Evolutionary conservation across 2,329 filamentous ascomycete species (phyloP).

Genomic region (Fusarium pseudonygamai): DNA sequence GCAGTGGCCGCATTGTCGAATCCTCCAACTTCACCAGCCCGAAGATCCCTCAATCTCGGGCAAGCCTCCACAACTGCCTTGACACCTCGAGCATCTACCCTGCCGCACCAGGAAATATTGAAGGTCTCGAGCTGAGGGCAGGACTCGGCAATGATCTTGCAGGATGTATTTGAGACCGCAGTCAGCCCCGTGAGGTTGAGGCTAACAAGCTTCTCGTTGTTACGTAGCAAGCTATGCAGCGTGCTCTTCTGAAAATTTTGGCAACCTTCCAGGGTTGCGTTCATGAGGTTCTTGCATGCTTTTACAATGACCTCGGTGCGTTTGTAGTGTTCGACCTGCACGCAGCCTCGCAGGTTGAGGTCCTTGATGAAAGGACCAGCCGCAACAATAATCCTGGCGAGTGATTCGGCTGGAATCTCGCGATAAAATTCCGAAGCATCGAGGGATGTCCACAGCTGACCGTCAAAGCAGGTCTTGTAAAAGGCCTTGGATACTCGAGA

Average conservation of each 20-base stretch:
- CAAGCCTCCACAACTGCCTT: slow-evolving; percentile 78
- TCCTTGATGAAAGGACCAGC: slow-evolving; percentile 92
- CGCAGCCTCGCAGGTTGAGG: slow-evolving; percentile 89
- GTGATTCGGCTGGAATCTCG: slow-evolving; percentile 82
- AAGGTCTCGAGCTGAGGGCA: slow-evolving; percentile 85
- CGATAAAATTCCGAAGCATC: slow-evolving; percentile 89
- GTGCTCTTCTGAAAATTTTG: slow-evolving; percentile 82
- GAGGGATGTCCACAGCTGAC: slow-evolving; percentile 88
- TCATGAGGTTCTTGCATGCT: slow-evolving; percentile 85
- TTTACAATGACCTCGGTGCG: slow-evolving; percentile 80
- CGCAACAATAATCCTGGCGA: slow-evolving; percentile 84
- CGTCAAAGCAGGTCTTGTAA: slow-evolving; percentile 88
- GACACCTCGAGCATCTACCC: slow-evolving; percentile 81
- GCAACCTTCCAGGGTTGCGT: slow-evolving; percentile 89
- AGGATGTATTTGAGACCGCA: slow-evolving; percentile 82
- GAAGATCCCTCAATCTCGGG: slow-evolving; percentile 77
- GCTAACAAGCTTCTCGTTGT: slow-evolving; percentile 81
- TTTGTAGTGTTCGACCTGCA: slow-evolving; percentile 87
- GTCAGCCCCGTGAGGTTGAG: slow-evolving; percentile 86
- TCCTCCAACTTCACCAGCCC: slow-evolving; percentile 82
- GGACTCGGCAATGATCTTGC: slow-evolving; percentile 83
- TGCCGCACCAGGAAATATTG: slow-evolving; percentile 93
- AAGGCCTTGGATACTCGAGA: slow-evolving; percentile 83
- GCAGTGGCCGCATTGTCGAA: slow-evolving; percentile 81
- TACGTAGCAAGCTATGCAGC: slow-evolving; percentile 77